Evolutionary conservation across 1,139 yeast species (phyloP), one percentile per base, ranked within the genome.

Genomic region (Yamadazyma diddensiae): DNA sequence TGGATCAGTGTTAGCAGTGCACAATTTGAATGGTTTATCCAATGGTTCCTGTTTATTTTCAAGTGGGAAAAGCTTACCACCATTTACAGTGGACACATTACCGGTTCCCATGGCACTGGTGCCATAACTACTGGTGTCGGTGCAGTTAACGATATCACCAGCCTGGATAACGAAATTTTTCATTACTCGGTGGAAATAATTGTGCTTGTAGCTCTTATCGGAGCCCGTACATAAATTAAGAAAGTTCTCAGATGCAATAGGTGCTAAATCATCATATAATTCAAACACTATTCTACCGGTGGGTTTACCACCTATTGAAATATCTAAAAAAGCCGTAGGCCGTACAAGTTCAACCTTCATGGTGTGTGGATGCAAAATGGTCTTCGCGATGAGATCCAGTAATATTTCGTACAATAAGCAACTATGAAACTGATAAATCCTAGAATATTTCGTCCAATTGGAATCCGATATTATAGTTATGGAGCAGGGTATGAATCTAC

Each of bases 131-230:
- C 7, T 13, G 6, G 25, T 22, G 10, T 22, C 15, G 15, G n/a
- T 22, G 5, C 70, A 67, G 31, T 57, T 59, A 0, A 62, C 42
- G 4, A 52, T 44, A 48, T 82, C 92, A 23, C 95, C 95, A 4
- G 82, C 83, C 51, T 85, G 95, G n/a, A 86, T 61, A 57, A 85
- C 73, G 49, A 84, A 87, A 52, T 82, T 87, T 42, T 80, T 83
- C 27, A 86, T 70, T 1, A 84, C 77, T 35, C 92, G 64, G 47
- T 83, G 87, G 54, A 87, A 79, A 17, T 57, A 59, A 27, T 72
- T 74, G 19, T 65, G 57, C 39, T 68, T 61, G 43, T 68, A 77
- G 8, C 52, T 39, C 8, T 48, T 40, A 2, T 35, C 44, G 6
- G 69, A 65, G 7, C 34, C 33, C 25, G 50, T 47, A 43, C 80